Conservation (phyloP, 129 eudicot genomes). For the Gnaphalium uliginosum region DNA sequence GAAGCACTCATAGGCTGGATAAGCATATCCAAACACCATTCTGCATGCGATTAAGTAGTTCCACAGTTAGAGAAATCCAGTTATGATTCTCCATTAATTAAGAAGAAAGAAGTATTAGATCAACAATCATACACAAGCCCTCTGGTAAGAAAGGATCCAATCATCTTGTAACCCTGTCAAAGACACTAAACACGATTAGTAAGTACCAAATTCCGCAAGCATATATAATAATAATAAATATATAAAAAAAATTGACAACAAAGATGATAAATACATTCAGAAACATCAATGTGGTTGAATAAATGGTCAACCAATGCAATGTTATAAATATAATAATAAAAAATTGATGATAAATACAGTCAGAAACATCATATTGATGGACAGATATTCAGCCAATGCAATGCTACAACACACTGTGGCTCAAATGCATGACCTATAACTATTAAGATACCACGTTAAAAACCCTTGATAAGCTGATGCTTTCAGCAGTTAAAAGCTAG, state of each 20-base stretch:
- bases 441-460: not conserved
- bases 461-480: not conserved
- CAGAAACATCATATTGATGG: not conserved
- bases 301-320: constrained; percentile 7
- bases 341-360: not conserved
- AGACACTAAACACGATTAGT: constrained; percentile 13
- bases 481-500: not conserved
- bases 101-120: constrained; percentile 12
- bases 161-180: constrained; percentile 69
- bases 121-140: constrained; percentile 75
- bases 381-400: constrained; percentile 11
- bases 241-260: not conserved
- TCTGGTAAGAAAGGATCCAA: constrained; percentile 89
- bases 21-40: constrained; percentile 89
- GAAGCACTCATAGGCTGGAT: constrained; percentile 92
- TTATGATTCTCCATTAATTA: constrained; percentile 5
- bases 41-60: constrained; percentile 38
- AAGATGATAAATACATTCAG: not conserved
- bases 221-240: not conserved
- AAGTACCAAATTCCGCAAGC: not conserved
- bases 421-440: not conserved
- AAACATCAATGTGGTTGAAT: constrained; percentile 11
- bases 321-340: not conserved
- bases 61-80: not conserved
- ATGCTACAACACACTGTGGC: constrained; percentile 2